Evolutionary conservation across 176 grass and related monocot species (phyloP).

Genomic region (Chloris gayana): DNA sequence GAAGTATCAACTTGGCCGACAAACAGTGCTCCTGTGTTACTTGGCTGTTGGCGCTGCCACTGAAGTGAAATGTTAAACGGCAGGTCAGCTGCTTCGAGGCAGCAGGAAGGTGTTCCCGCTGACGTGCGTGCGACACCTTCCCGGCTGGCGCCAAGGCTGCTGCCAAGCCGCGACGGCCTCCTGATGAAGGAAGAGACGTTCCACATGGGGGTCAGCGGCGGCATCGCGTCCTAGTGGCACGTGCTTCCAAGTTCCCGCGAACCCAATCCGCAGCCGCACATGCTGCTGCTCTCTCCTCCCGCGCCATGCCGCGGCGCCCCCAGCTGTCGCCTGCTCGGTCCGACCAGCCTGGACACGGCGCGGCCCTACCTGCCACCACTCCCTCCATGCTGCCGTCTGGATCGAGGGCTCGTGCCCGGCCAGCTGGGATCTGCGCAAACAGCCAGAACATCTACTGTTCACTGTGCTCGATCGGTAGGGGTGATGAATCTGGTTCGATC

Average conservation of each 20-base stretch:
- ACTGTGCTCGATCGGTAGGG: not conserved
- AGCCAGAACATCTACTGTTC: not conserved
- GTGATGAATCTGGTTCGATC: slow-evolving; percentile 3
- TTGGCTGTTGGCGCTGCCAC: not conserved
- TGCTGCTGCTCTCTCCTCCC: not conserved
- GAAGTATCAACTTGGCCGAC: too few relatives aligned
- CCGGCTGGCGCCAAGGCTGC: not conserved
- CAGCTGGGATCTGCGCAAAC: slow-evolving; percentile 26
- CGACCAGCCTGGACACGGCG: slow-evolving; percentile 20
- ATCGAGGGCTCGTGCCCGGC: not conserved
- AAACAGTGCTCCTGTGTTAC: not conserved
- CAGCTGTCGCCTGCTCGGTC: slow-evolving; percentile 3
- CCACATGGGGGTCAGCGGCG: slow-evolving; percentile 26
- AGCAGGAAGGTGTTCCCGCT: too few relatives aligned
- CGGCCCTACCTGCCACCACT: slow-evolving; percentile 7
- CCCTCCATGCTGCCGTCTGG: slow-evolving; percentile 11
- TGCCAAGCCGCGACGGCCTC: not conserved
- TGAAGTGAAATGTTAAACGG: too few relatives aligned
- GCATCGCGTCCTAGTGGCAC: not conserved
- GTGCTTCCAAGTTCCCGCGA: not conserved
- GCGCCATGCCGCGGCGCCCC: too few relatives aligned
- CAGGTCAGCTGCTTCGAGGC: too few relatives aligned
- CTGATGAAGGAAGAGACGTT: not conserved
- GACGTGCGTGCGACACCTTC: too few relatives aligned
- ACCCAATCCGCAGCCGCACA: slow-evolving; percentile 6